Conservation (phyloP, 768 basidiomycete species). For the Termitomyces sp. region DNA sequence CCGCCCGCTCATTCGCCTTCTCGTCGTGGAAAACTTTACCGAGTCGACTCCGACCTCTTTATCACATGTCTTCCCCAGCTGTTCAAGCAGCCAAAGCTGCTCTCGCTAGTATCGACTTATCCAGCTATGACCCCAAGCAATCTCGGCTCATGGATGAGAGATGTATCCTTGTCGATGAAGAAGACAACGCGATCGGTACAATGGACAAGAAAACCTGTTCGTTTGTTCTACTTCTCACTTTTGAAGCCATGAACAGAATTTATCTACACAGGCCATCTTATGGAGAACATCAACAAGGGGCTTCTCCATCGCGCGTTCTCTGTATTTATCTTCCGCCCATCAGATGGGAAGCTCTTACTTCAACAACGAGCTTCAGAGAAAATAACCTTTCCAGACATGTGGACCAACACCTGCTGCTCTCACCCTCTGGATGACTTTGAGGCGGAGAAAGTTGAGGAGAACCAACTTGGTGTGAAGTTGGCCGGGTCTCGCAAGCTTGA, state of each 20-base stretch:
- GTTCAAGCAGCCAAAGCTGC: slow-evolving; percentile 55
- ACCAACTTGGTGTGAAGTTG: slow-evolving; percentile 77
- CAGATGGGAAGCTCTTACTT: slow-evolving; percentile 87
- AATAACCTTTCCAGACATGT: slow-evolving; percentile 99
- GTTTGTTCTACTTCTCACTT: slow-evolving; percentile 21
- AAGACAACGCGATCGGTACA: slow-evolving; percentile 81
- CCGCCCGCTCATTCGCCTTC: not conserved
- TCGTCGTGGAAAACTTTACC: not conserved
- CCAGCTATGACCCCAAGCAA: slow-evolving; percentile 87
- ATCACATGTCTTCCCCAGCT: slow-evolving; percentile 53
- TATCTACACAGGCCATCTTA: slow-evolving; percentile 72
- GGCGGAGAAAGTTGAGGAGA: slow-evolving; percentile 68
- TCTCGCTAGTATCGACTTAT: slow-evolving; percentile 73
- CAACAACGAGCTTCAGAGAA: slow-evolving; percentile 97
- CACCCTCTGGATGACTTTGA: slow-evolving; percentile 94
- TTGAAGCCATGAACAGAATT: slow-evolving; percentile 3
- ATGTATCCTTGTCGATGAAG: slow-evolving; percentile 87
- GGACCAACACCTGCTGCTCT: slow-evolving; percentile 99
- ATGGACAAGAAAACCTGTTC: slow-evolving; percentile 95
- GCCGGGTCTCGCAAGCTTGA: slow-evolving; percentile 96
- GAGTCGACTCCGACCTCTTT: not conserved
- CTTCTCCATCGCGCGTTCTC: slow-evolving; percentile 98
- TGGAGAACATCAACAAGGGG: slow-evolving; percentile 93
- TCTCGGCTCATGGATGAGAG: slow-evolving; percentile 94
- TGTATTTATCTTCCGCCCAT: slow-evolving; percentile 92